Conservation (phyloP, 1,284 basidiomycete genomes). For the Mycosarcoma mackinlayi region DNA sequence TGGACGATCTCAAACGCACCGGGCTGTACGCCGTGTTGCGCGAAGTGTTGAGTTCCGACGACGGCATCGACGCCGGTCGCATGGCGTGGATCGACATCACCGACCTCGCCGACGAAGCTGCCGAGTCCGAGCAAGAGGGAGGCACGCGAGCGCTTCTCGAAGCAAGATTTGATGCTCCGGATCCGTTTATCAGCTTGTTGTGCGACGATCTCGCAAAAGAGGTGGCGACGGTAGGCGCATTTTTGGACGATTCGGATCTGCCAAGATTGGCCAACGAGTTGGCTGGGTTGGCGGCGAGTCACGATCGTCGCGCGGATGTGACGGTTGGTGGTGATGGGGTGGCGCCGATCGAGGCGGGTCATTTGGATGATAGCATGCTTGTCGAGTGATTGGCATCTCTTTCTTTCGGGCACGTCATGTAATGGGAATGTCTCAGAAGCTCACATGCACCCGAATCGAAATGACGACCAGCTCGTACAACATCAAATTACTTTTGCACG, state of each 20-base stretch:
- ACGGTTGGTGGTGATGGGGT: background rate
- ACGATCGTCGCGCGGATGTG: background rate
- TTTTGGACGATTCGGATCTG: conserved; percentile 39
- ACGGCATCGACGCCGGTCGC: conserved; percentile 13
- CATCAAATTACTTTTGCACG: too few relatives aligned
- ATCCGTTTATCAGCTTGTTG: conserved; percentile 16
- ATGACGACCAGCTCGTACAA: too few relatives aligned
- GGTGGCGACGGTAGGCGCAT: conserved; percentile 11
- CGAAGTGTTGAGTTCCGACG: conserved; percentile 21
- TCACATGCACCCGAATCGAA: too few relatives aligned
- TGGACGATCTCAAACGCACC: conserved; percentile 33
- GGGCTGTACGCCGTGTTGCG: conserved; percentile 33
- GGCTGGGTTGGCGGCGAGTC: conserved; percentile 19
- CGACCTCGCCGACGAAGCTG: background rate
- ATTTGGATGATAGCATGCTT: conserved; percentile 28
- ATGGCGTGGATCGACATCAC: conserved; percentile 5
- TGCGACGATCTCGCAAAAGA: conserved; percentile 22
- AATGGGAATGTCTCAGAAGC: too few relatives aligned
- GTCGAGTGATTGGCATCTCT: conserved; percentile 10
- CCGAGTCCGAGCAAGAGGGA: background rate
- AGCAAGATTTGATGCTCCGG: conserved; percentile 11
- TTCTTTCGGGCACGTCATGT: too few relatives aligned
- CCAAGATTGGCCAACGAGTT: conserved; percentile 29
- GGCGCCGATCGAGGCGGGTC: too few relatives aligned
- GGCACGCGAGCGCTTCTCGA: conserved; percentile 10